Evolutionary conservation across 1,139 yeast species (phyloP), one percentile per base, ranked within the genome.

Genomic region (Hemisphaericaspora subhashii): DNA sequence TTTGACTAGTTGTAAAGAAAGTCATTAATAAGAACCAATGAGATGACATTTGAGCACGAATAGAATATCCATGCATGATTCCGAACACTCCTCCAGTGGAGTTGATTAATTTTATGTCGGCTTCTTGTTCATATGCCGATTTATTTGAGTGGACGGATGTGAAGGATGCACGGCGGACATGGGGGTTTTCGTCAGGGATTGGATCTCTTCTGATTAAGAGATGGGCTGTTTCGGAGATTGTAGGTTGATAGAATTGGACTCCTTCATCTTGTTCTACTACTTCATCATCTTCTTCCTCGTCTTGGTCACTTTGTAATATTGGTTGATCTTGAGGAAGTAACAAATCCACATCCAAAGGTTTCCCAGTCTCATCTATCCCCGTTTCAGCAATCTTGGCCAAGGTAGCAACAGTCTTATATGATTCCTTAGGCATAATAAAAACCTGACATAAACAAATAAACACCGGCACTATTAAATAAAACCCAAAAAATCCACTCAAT

Each of bases 1-100:
- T 88, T 60, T 88, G 95, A 41, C 88, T 75, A 2, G 90, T 77
- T 5, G 96, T 85, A 60, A 88, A 87, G 4, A 79, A 56, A 16
- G 87, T 77, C 85, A 88, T 84, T 40, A 88, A 65, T 37, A 72
- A 55, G 58, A 88, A 90, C 94, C 96, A 88, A 9, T 83, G 81
- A 3, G 92, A 78, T 33, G 62, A 65, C 40, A 89, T 64, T 63
- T 90, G 98, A 35, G 74, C 74, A 10, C 53, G 46, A n/a, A 83
- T 74, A 1, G 83, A 49, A 31, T 67, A 64, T 3, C 83, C 86
- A 57, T 90, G 96, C 59, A 89, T 65, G 5, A 83, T 77, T n/a
- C 96, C 96, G 65, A 86, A 87, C 1, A 87, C 77, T 2, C 95
- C 95, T 12, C 90, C 83, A 4, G 86, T 63, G 43, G 79, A 68